These are phyloP conservation scores for Aureobasidium mangrovei DNA, from an alignment of 2,329 filamentous ascomycete genomes.

Conservation along the genomic window DNA sequence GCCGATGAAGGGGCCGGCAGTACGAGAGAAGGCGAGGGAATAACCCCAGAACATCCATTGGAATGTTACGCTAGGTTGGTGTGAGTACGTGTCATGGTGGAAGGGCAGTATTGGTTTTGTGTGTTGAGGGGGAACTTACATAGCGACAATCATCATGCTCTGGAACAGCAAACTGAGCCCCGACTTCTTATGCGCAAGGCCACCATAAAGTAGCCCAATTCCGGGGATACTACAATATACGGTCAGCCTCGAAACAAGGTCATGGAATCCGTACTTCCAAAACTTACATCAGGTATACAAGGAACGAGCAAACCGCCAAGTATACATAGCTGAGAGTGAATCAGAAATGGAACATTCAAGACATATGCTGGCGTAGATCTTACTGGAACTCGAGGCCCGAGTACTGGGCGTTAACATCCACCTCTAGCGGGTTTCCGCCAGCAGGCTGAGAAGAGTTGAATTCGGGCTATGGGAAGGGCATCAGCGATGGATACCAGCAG, in stretches of 20 bases:
- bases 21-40: constrained; percentile 52
- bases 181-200: constrained; percentile 54
- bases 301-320: constrained; percentile 48
- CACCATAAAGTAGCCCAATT: constrained; percentile 56
- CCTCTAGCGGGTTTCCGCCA: constrained; percentile 45
- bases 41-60: constrained; percentile 57
- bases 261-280: too few relatives aligned
- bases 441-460: constrained; percentile 38
- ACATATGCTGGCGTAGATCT: not conserved
- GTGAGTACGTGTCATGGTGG: not conserved
- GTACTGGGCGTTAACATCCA: constrained; percentile 52
- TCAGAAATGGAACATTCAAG: not conserved
- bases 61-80: constrained; percentile 42
- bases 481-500: not conserved
- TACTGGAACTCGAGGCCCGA: constrained; percentile 48
- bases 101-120: not conserved
- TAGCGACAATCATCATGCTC: constrained; percentile 45
- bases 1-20: constrained; percentile 54
- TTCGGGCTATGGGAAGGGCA: constrained; percentile 22
- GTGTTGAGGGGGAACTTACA: not conserved
- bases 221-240: constrained; percentile 42
- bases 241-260: too few relatives aligned
- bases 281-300: constrained; percentile 51
- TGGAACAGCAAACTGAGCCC: constrained; percentile 55
- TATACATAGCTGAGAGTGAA: constrained; percentile 41